Percentiles rank a stretch among this genome's conserved stretches.
phyloP scores from a whole-genome alignment of 768 basidiomycete species.

The Suillus alpinus region DNA sequence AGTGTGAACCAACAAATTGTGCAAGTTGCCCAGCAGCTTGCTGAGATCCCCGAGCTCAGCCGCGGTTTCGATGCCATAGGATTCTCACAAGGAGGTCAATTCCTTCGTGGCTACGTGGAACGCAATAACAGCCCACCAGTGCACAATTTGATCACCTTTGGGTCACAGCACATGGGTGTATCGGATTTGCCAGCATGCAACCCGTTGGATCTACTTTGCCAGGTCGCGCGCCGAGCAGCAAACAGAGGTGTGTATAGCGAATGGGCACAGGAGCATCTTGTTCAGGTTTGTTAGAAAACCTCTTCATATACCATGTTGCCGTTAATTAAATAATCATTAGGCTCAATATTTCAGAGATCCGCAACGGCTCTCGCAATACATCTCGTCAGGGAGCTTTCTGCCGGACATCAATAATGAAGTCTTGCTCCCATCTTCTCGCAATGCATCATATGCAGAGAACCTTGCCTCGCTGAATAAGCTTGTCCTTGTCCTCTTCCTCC shows the following conservation, averaged over 20 bases:
- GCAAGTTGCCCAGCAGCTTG: slow-evolving; percentile 62
- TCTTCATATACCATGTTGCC: background rate
- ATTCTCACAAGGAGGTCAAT: slow-evolving; percentile 88
- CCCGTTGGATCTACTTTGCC: slow-evolving; percentile 66
- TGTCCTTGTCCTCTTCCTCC: slow-evolving; percentile 69
- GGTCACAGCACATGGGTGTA: slow-evolving; percentile 85
- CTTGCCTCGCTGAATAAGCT: slow-evolving; percentile 62
- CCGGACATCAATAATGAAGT: slow-evolving; percentile 77
- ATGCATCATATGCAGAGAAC: slow-evolving; percentile 58
- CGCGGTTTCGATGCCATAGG: slow-evolving; percentile 84
- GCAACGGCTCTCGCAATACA: slow-evolving; percentile 52
- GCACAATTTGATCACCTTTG: slow-evolving; percentile 83
- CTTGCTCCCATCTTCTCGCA: slow-evolving; percentile 42
- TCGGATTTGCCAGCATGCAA: slow-evolving; percentile 70
- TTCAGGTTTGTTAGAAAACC: slow-evolving; percentile 50
- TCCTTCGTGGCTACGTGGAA: slow-evolving; percentile 82
- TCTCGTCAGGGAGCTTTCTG: slow-evolving; percentile 63
- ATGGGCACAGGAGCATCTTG: slow-evolving; percentile 74
- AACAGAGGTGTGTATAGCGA: slow-evolving; percentile 64
- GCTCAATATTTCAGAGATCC: slow-evolving; percentile 89
- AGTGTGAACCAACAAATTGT: slow-evolving; percentile 71
- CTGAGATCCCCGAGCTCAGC: slow-evolving; percentile 58
- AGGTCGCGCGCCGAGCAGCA: slow-evolving; percentile 58
- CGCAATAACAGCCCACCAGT: slow-evolving; percentile 70
- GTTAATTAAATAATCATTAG: slow-evolving; percentile 33